Percentiles rank a stretch among this genome's conserved stretches.
Evolutionary conservation across 1,284 basidiomycete species (phyloP).

Genomic region (Taiwanofungus camphoratus): DNA sequence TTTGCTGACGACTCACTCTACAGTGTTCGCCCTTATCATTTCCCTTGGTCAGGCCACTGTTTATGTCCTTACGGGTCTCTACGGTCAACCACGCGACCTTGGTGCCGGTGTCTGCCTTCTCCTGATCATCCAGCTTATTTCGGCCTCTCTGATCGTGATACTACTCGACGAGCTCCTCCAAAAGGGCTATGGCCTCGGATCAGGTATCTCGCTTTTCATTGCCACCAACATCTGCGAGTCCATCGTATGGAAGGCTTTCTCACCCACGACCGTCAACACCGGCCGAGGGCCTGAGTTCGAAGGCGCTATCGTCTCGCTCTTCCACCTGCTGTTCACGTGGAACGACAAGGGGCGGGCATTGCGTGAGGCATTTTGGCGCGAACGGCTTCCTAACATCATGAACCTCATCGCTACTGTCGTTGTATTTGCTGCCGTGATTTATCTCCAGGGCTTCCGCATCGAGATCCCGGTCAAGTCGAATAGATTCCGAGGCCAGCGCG

Average conservation of each 20-base stretch:
- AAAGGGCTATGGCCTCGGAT: conserved; percentile 98
- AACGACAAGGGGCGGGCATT: conserved; percentile 97
- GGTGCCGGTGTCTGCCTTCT: conserved; percentile 96
- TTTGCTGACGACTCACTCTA: neutral
- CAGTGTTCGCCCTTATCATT: conserved; percentile 96
- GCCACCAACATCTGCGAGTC: conserved; percentile 99
- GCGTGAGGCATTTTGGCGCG: conserved; percentile 97
- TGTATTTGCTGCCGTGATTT: conserved; percentile 95
- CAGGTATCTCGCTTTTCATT: conserved; percentile 98
- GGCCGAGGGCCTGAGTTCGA: conserved; percentile 98
- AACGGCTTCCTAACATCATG: conserved; percentile 96
- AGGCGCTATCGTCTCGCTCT: conserved; percentile 91
- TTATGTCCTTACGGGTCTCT: conserved; percentile 95
- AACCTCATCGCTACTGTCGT: conserved; percentile 90
- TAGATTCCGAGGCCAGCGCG: conserved; percentile 92
- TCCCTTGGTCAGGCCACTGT: conserved; percentile 96
- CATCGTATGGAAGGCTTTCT: conserved; percentile 99
- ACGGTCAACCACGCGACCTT: conserved; percentile 90
- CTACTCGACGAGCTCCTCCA: conserved; percentile 98
- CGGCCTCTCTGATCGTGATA: conserved; percentile 94
- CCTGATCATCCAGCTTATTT: conserved; percentile 92
- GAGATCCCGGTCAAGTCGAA: conserved; percentile 99
- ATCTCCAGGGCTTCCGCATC: conserved; percentile 97
- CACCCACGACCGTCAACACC: conserved; percentile 96
- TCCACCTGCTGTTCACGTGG: conserved; percentile 98